Conservation (phyloP, 1,139 yeast genomes). For the Debaryomyces udenii region DNA sequence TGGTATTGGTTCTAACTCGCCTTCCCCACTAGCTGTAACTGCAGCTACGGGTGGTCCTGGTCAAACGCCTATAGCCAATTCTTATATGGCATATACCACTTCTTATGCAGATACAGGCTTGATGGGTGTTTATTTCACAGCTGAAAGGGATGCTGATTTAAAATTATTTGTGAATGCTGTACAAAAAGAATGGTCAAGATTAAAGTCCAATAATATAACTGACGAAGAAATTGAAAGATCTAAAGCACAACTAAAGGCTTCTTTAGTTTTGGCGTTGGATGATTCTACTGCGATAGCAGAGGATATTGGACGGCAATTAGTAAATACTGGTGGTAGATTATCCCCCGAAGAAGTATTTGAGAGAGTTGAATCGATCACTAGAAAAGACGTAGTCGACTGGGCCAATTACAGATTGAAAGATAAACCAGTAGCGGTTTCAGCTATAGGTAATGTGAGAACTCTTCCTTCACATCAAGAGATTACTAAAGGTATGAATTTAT, state of each 20-base stretch:
- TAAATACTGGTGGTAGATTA: conserved; percentile 88
- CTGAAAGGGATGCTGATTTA: conserved; percentile 72
- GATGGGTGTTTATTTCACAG: conserved; percentile 93
- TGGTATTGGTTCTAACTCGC: conserved; percentile 73
- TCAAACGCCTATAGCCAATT: conserved; percentile 72
- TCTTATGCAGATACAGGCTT: conserved; percentile 96
- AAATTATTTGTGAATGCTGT: conserved; percentile 72
- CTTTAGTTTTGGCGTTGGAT: conserved; percentile 83
- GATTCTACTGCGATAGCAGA: conserved; percentile 97
- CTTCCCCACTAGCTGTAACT: conserved; percentile 76
- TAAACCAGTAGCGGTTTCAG: conserved; percentile 87
- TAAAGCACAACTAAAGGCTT: conserved; percentile 92
- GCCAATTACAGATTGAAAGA: conserved; percentile 79
- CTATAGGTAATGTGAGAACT: conserved; percentile 76
- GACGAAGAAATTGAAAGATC: conserved; percentile 92
- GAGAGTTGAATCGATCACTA: conserved; percentile 77
- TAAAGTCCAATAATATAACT: conserved; percentile 72
- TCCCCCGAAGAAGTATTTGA: conserved; percentile 92
- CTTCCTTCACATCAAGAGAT: conserved; percentile 63
- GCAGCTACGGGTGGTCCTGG: conserved; percentile 65
- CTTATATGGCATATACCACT: conserved; percentile 95
- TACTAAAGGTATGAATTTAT: conserved; percentile 37
- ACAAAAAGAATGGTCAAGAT: conserved; percentile 84
- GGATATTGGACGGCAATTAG: conserved; percentile 95
- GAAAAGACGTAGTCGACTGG: conserved; percentile 83